These are phyloP conservation scores for Lichtheimia ramosa DNA, from an alignment of 371 early-diverging fungal species.

Conservation along the genomic window DNA sequence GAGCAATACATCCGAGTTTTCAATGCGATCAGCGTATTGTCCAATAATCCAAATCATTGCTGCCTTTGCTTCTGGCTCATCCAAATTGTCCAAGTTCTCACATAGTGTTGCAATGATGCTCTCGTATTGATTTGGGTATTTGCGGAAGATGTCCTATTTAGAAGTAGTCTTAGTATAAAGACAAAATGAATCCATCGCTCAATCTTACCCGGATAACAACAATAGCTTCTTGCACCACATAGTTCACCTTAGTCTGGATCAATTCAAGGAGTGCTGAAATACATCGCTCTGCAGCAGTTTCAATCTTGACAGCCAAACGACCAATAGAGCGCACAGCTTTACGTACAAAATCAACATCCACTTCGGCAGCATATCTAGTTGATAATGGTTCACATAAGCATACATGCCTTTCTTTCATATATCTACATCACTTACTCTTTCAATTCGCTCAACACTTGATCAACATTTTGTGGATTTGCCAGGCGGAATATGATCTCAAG, in stretches of 20 bases:
- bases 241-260: conserved; percentile 86
- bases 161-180: neutral
- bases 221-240: conserved; percentile 91
- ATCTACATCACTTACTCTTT: conserved; percentile 66
- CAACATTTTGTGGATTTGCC: conserved; percentile 81
- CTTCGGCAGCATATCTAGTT: conserved; percentile 88
- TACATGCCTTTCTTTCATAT: neutral
- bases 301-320: conserved; percentile 90
- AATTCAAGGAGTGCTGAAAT: conserved; percentile 87
- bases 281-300: conserved; percentile 85
- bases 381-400: neutral
- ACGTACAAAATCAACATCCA: conserved; percentile 96
- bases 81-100: conserved; percentile 84
- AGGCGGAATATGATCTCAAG: conserved; percentile 93
- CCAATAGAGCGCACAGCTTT: conserved; percentile 92
- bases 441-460: conserved; percentile 90
- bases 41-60: conserved; percentile 97
- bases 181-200: neutral
- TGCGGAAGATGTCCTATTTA: conserved; percentile 86
- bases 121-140: conserved; percentile 89
- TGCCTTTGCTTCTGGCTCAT: conserved; percentile 93
- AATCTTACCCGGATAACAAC: conserved; percentile 81
- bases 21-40: conserved; percentile 92
- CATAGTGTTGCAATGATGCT: conserved; percentile 85
- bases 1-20: conserved; percentile 82